Evolutionary conservation across 2,329 filamentous ascomycete species (phyloP).

Genomic region (Cylindrodendrum hubeiense): DNA sequence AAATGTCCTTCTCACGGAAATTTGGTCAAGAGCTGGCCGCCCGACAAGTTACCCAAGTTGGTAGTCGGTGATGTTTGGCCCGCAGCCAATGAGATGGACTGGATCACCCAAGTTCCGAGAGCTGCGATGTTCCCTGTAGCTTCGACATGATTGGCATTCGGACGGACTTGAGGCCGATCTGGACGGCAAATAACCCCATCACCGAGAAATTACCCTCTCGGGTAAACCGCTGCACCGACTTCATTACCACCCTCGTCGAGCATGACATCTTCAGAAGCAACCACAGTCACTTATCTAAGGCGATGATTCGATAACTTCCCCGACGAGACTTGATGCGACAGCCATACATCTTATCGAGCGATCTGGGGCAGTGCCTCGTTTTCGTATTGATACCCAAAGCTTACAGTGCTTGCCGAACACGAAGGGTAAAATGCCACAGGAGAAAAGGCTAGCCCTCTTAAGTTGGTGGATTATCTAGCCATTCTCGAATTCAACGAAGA

Average conservation of each 20-base stretch:
- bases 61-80: neutral
- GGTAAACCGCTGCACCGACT: neutral
- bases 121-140: neutral
- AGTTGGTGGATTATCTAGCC: no score
- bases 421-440: neutral
- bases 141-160: constrained; percentile 8
- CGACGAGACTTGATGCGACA: neutral
- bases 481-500: no score
- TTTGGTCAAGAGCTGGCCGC: neutral
- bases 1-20: neutral
- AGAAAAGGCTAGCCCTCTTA: no score
- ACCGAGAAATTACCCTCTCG: constrained; percentile 3
- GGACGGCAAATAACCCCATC: neutral
- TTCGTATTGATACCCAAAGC: neutral
- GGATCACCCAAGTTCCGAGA: neutral
- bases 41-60: neutral
- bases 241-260: neutral
- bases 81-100: neutral
- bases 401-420: neutral
- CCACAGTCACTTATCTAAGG: neutral
- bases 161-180: constrained; percentile 2
- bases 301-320: neutral
- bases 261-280: neutral
- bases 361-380: neutral
- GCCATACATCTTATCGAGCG: neutral